Percentiles rank a stretch among this genome's conserved stretches.
phyloP scores from a whole-genome alignment of 495 filamentous ascomycete species.

The Diplogelasinospora grovesii region DNA sequence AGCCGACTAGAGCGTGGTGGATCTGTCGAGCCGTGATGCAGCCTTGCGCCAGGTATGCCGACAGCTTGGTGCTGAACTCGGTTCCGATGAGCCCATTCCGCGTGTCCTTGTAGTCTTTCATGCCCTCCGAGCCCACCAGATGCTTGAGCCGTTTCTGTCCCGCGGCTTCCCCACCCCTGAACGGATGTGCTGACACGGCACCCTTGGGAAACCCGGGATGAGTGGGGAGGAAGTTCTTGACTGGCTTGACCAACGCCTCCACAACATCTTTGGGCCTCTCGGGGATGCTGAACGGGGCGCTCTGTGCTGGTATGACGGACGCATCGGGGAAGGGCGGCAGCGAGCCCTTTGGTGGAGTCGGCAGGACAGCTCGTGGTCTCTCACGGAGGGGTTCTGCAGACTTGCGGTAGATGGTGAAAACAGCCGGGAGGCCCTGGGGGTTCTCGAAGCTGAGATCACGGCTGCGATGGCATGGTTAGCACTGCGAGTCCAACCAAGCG shows the following conservation, averaged over 20 bases:
- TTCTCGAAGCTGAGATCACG: conserved; percentile 47
- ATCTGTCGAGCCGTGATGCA: conserved; percentile 61
- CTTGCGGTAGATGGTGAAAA: conserved; percentile 65
- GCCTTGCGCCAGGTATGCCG: conserved; percentile 60
- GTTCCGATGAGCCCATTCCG: conserved; percentile 60
- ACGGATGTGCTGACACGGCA: conserved; percentile 53
- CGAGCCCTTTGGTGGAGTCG: conserved; percentile 31
- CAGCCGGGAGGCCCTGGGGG: conserved; percentile 51
- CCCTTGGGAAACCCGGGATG: conserved; percentile 39
- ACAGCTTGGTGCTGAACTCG: conserved; percentile 66
- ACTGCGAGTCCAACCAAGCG: background rate
- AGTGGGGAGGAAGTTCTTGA: conserved; percentile 29
- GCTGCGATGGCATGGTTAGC: conserved; percentile 24
- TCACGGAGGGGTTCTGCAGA: conserved; percentile 56
- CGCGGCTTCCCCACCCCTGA: conserved; percentile 55
- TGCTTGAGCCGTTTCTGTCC: conserved; percentile 50
- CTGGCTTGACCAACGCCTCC: conserved; percentile 45
- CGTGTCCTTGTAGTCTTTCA: conserved; percentile 56
- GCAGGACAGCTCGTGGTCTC: conserved; percentile 45
- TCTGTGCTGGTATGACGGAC: conserved; percentile 45
- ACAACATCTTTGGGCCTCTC: conserved; percentile 42
- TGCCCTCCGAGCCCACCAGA: conserved; percentile 50
- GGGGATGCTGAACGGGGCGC: conserved; percentile 54
- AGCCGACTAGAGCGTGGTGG: conserved; percentile 52
- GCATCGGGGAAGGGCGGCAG: conserved; percentile 48